Evolutionary conservation across 176 grass and related monocot species (phyloP).

Genomic region (Raddia guianensis): DNA sequence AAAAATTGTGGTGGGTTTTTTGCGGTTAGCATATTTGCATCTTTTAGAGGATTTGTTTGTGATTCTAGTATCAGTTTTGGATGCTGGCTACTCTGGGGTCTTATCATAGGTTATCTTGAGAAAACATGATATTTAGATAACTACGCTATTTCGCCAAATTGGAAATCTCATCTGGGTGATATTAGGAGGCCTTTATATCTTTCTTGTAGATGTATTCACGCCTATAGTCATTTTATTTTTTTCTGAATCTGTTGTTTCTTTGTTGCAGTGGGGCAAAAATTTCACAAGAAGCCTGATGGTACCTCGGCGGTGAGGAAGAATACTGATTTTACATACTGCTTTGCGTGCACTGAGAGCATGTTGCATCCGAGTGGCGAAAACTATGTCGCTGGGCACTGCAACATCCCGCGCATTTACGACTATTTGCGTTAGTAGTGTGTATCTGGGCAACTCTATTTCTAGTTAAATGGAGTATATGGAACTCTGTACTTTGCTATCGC

Average conservation of each 20-base stretch:
- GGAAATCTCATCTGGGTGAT: background rate
- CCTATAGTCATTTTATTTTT: background rate
- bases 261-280: slow-evolving; percentile 29
- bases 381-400: slow-evolving; percentile 1
- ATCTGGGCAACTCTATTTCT: too few species aligned
- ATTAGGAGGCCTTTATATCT: too few species aligned
- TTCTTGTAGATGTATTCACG: background rate
- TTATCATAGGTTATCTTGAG: background rate
- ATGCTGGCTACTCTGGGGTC: background rate
- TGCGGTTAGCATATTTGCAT: background rate
- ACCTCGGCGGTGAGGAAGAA: background rate
- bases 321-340: slow-evolving; percentile 6
- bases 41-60: background rate
- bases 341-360: background rate
- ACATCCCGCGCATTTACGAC: background rate
- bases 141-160: background rate
- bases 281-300: background rate
- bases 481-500: too few species aligned
- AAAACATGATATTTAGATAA: background rate
- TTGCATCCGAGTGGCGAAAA: slow-evolving; percentile 18
- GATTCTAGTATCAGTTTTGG: background rate
- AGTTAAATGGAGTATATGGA: too few species aligned
- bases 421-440: too few species aligned
- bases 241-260: background rate
- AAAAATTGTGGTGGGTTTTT: background rate